A percentile compares a stretch with the other conserved stretches of the same genome.
These are phyloP conservation scores for Colletotrichum lupini DNA, from an alignment of 2,329 filamentous ascomycete genomes.

Conservation along the genomic window DNA sequence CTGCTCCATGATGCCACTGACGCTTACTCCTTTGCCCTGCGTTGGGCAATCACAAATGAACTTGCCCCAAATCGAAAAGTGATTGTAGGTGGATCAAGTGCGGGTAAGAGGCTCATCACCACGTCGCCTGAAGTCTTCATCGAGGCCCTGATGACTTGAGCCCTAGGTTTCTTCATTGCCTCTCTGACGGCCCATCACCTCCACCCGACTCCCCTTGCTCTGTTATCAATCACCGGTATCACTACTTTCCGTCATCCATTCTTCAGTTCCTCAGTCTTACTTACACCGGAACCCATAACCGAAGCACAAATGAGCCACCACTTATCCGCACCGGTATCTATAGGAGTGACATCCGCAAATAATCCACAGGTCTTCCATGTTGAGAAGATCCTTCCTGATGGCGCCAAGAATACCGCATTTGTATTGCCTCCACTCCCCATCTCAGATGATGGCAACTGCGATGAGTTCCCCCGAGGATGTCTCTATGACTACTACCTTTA, in stretches of 20 bases:
- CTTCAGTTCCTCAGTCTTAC: slow-evolving; percentile 47
- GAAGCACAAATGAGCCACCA: slow-evolving; percentile 39
- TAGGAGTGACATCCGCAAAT: slow-evolving; percentile 38
- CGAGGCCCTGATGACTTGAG: background rate
- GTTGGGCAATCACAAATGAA: slow-evolving; percentile 30
- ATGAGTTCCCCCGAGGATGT: slow-evolving; percentile 35
- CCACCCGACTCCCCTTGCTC: slow-evolving; percentile 43
- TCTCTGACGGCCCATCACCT: slow-evolving; percentile 43
- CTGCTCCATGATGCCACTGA: slow-evolving; percentile 45
- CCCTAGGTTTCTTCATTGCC: slow-evolving; percentile 46
- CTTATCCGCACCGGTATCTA: slow-evolving; percentile 39
- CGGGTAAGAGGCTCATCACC: slow-evolving; percentile 39
- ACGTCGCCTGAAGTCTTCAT: background rate
- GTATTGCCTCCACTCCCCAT: background rate
- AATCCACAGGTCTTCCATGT: slow-evolving; percentile 39
- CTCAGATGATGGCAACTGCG: background rate
- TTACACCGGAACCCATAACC: slow-evolving; percentile 41
- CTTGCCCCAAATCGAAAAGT: slow-evolving; percentile 38
- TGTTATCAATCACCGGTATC: slow-evolving; percentile 49
- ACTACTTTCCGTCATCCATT: slow-evolving; percentile 49
- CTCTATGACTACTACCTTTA: slow-evolving; percentile 49
- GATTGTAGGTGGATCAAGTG: slow-evolving; percentile 47
- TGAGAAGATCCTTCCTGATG: slow-evolving; percentile 42
- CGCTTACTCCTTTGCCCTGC: slow-evolving; percentile 45
- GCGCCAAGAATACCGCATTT: slow-evolving; percentile 39